Conservation (phyloP, 495 filamentous ascomycete genomes). For the Xeromyces bisporus region DNA sequence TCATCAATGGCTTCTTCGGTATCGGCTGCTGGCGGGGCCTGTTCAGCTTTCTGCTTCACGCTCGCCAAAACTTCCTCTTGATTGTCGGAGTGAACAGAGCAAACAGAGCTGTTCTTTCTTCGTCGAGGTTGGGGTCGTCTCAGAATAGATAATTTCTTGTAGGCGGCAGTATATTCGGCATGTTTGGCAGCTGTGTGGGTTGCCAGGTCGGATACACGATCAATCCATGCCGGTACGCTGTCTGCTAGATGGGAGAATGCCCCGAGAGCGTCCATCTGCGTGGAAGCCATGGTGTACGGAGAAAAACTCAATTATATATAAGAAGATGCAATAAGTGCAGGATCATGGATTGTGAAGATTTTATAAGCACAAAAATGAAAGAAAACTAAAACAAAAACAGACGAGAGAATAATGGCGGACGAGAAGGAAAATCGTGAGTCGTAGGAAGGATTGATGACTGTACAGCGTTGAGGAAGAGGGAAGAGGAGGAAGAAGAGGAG, state of each 20-base stretch:
- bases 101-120: constrained; percentile 28
- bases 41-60: background rate
- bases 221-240: constrained; percentile 52
- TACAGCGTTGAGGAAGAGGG: too few relatives aligned
- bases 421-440: too few relatives aligned
- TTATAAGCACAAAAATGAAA: too few relatives aligned
- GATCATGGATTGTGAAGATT: too few relatives aligned
- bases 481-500: too few relatives aligned
- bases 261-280: constrained; percentile 49
- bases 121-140: constrained; percentile 11
- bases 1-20: constrained; percentile 4
- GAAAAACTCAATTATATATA: too few relatives aligned
- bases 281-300: too few relatives aligned
- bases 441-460: too few relatives aligned
- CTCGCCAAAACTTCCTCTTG: background rate
- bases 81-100: constrained; percentile 29
- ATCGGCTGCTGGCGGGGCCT: constrained; percentile 1
- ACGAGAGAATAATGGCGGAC: too few relatives aligned
- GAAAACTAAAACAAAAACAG: too few relatives aligned
- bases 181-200: constrained; percentile 52
- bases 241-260: constrained; percentile 38
- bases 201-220: constrained; percentile 49
- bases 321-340: too few relatives aligned
- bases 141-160: constrained; percentile 12
- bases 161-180: constrained; percentile 39